phyloP scores from a whole-genome alignment of 2,329 filamentous ascomycete species.

The Clonostachys rhizophaga region DNA sequence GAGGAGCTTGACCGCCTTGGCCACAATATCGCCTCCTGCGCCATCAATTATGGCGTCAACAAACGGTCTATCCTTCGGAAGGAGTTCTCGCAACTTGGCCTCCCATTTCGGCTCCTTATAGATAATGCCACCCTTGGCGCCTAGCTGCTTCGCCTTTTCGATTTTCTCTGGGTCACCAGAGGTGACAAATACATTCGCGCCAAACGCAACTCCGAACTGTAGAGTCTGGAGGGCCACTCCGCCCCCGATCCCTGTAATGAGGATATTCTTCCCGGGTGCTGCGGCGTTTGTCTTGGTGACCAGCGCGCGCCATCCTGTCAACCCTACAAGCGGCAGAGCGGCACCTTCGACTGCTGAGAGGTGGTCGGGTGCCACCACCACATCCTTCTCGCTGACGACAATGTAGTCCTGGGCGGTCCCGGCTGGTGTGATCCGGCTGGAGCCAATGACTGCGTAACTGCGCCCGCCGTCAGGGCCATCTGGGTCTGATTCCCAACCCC shows the following conservation, averaged over 20 bases:
- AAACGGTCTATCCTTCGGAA: constrained; percentile 62
- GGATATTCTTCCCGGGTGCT: constrained; percentile 63
- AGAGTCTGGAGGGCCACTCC: constrained; percentile 82
- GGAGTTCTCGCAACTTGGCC: constrained; percentile 58
- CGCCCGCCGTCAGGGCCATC: constrained; percentile 65
- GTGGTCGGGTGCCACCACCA: constrained; percentile 73
- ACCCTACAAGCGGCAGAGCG: constrained; percentile 75
- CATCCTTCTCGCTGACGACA: constrained; percentile 62
- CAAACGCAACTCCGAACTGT: constrained; percentile 71
- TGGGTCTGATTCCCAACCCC: constrained; percentile 69
- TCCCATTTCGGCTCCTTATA: constrained; percentile 83
- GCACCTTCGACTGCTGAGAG: constrained; percentile 71
- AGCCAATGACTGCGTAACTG: constrained; percentile 56
- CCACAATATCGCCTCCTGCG: constrained; percentile 80
- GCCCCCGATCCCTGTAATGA: constrained; percentile 89
- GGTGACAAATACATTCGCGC: constrained; percentile 77
- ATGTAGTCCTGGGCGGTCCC: constrained; percentile 76
- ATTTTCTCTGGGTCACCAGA: constrained; percentile 74
- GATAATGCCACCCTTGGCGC: constrained; percentile 75
- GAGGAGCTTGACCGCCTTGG: constrained; percentile 61
- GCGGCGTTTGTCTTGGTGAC: constrained; percentile 71
- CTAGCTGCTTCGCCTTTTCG: constrained; percentile 62
- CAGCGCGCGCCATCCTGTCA: constrained; percentile 85
- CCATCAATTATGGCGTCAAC: constrained; percentile 87
- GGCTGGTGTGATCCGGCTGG: constrained; percentile 51